Evolutionary conservation across 163 green algal genomes (phyloP), one percentile per base, ranked within the genome.

Genomic region (Chlamydomonas reinhardtii): DNA sequence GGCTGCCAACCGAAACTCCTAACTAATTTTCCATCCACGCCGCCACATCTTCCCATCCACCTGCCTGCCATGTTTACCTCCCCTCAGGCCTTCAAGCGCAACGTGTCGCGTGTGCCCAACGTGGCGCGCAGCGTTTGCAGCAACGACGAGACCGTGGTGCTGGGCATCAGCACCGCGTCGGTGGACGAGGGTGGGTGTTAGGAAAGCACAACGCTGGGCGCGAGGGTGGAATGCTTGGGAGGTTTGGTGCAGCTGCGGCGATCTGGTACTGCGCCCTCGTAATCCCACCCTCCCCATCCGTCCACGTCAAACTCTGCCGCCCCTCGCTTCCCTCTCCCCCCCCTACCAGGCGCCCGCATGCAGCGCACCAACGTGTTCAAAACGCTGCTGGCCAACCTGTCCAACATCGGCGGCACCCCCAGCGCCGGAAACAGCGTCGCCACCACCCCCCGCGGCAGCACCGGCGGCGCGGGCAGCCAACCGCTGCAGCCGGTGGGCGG

Each of bases 31-130:
- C n/a, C n/a, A n/a, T n/a, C n/a, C n/a, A n/a, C n/a, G n/a, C n/a
- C n/a, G n/a, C n/a, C n/a, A n/a, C n/a, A n/a, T n/a, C n/a, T 48
- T 8, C 39, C 39, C 39, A 5, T 48, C 39, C 39, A 5, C 8
- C 39, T 48, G 39, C 39, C 39, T 8, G 5, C 39, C 39, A 5
- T 48, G 5, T 8, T 48, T 8, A 5, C 39, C 39, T 8, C 39
- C 39, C 39, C n/a, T 68, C 79, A 85, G 79, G 54, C 71, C 29
- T 85, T 85, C 54, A 85, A 85, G 79, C 70, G 29, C 34, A 11
- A 34, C 9, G 52, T 85, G 59, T 65, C 59, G 59, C 31, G 39
- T 5, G 56, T 79, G 69, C 70, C 69, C 20, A n/a, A 71, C 25
- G 34, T 71, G 25, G 80, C 80, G 2, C 69, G 80, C 34, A 74